phyloP scores from a whole-genome alignment of 1,284 basidiomycete genomes.

The Pyrrhoderma lamaoense region DNA sequence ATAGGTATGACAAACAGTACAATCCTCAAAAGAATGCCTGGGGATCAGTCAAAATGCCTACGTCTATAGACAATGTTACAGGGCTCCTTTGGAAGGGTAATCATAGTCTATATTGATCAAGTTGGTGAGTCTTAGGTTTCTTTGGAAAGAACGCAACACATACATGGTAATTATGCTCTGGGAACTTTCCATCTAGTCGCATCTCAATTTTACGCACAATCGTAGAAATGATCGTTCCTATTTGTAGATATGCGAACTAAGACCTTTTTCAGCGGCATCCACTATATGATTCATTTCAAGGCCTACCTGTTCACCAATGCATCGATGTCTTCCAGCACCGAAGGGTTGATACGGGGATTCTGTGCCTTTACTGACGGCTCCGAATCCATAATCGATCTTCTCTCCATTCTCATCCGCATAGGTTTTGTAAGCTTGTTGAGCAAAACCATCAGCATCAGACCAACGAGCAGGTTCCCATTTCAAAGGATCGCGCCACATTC shows the following conservation, averaged over 20 bases:
- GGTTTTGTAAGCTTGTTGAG: slow-evolving; percentile 64
- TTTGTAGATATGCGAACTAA: slow-evolving; percentile 92
- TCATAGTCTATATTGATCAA: slow-evolving; percentile 49
- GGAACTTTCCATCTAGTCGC: slow-evolving; percentile 60
- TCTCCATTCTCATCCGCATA: slow-evolving; percentile 74
- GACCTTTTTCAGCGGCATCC: slow-evolving; percentile 17
- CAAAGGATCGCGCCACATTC: slow-evolving; percentile 70
- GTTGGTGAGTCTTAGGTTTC: not conserved
- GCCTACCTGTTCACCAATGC: slow-evolving; percentile 84
- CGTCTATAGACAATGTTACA: slow-evolving; percentile 42
- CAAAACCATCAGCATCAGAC: slow-evolving; percentile 74
- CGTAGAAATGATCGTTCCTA: slow-evolving; percentile 78
- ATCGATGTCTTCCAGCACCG: slow-evolving; percentile 90
- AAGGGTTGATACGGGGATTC: slow-evolving; percentile 93
- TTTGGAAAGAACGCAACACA: slow-evolving; percentile 27
- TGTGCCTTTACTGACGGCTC: slow-evolving; percentile 87
- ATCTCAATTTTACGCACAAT: slow-evolving; percentile 76
- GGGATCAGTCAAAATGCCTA: slow-evolving; percentile 26
- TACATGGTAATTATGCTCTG: slow-evolving; percentile 86
- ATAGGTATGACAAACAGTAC: too few species aligned
- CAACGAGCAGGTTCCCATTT: slow-evolving; percentile 83
- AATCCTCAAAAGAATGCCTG: not conserved
- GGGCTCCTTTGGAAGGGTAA: slow-evolving; percentile 55
- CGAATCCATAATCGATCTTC: slow-evolving; percentile 95
- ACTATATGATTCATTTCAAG: slow-evolving; percentile 9